Evolutionary conservation across 768 basidiomycete species (phyloP).

Genomic region (Hortiboletus campestris): DNA sequence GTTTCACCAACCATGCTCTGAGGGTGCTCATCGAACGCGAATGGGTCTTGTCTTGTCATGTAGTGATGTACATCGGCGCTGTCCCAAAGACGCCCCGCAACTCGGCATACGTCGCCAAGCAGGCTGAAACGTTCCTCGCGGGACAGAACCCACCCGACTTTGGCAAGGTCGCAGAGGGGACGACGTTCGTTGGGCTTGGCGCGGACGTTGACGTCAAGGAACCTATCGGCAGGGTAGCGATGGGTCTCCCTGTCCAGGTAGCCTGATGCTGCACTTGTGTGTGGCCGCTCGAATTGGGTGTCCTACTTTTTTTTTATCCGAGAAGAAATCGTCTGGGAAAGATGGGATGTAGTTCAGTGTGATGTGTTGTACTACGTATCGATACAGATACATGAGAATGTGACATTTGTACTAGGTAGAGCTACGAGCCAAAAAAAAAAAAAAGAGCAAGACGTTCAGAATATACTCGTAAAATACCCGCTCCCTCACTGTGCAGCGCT

Average conservation of each 20-base stretch:
- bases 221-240: conserved; percentile 37
- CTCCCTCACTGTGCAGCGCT: not conserved
- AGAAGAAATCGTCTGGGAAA: too few relatives aligned
- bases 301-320: too few relatives aligned
- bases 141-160: conserved; percentile 74
- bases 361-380: not conserved
- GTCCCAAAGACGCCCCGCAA: conserved; percentile 65
- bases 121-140: conserved; percentile 58
- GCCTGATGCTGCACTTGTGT: conserved; percentile 2
- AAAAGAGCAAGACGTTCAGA: not conserved
- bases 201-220: conserved; percentile 37
- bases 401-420: not conserved
- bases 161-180: conserved; percentile 45
- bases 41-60: not conserved
- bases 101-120: conserved; percentile 56
- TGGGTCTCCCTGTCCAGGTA: conserved; percentile 38
- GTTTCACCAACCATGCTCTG: not conserved
- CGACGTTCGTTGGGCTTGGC: conserved; percentile 39
- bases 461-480: not conserved
- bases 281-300: too few relatives aligned
- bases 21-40: conserved; percentile 1
- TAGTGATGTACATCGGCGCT: conserved; percentile 79
- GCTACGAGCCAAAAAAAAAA: not conserved
- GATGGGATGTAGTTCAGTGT: not conserved
- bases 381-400: not conserved